Evolutionary conservation across 106 monocot species (phyloP), one percentile per base, ranked within the genome.

Genomic region (Platanthera zijinensis): DNA sequence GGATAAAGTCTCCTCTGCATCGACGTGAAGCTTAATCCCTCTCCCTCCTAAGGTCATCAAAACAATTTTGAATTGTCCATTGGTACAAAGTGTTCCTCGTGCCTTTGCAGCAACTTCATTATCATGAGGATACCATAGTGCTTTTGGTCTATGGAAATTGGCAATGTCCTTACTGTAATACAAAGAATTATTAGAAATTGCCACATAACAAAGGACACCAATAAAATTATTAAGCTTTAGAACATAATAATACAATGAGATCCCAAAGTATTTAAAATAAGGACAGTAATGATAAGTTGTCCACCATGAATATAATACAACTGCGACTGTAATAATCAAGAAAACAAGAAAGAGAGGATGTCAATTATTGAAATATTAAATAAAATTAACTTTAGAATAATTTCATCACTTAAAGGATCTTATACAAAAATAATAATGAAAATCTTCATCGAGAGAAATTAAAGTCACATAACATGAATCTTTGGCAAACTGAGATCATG

Each of bases 81-180:
- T 56, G 15, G 72, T 74, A 47, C 83, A 76, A 59, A 82, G 69
- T 50, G 57, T 45, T 68, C 86, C 80, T 84, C 88, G 88, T 39
- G 78, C 77, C 82, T 89, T 86, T 14, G 82, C 86, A 77, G 81
- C 76, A 78, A 80, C 28, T 83, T 86, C 81, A 83, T 94, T 99
- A 45, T 92, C 81, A 85, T 80, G 97, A 80, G 97, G 97, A 75
- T 85, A 90, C 97, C 94, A 99, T 53, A 85, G 51, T 50, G 97
- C 91, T 89, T 83, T 94, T 48, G 97, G 97, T 69, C 94, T 91
- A 76, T 94, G 97, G 82, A 99, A 92, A 83, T 94, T 91, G 45
- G 92, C 88, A 66, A 99, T 82, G 56, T 99, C 97, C 84, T 94
- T 99, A 49, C 97, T 99, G 91, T 80, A 80, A 80, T 81, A 72